Percentiles rank a stretch among this genome's conserved stretches.
Evolutionary conservation across 2,329 filamentous ascomycete genomes (phyloP).

Genomic region (Fusarium sterilihyphosum): DNA sequence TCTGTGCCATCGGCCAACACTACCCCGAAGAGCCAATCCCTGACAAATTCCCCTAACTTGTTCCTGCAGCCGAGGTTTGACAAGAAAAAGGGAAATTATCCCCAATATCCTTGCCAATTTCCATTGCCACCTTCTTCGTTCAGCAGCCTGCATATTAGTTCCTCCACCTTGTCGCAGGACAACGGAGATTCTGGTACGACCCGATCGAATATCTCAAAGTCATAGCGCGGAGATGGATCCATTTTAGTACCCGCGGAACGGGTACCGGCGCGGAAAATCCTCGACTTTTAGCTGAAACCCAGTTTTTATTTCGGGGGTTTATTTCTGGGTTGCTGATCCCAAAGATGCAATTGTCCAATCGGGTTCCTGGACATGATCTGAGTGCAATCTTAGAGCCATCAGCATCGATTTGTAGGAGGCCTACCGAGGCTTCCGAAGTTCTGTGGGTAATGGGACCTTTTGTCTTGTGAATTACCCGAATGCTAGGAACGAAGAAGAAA

Average conservation of each 20-base stretch:
- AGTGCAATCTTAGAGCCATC: neutral
- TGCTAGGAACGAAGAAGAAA: neutral
- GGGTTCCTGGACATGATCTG: neutral
- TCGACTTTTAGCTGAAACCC: neutral
- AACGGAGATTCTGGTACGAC: neutral
- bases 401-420: neutral
- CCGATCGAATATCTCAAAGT: neutral
- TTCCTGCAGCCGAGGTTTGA: neutral
- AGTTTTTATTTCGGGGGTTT: neutral
- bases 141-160: neutral
- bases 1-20: neutral
- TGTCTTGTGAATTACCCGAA: neutral
- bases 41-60: neutral
- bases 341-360: neutral
- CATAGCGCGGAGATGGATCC: conserved; percentile 1
- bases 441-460: neutral
- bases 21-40: neutral
- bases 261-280: neutral
- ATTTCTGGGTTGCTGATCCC: neutral
- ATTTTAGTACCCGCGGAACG: neutral
- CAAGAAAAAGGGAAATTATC: neutral
- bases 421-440: conserved; percentile 2
- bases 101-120: neutral
- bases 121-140: neutral
- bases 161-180: neutral